Evolutionary conservation across 352 stramenopile genomes (phyloP), one percentile per base, ranked within the genome.

Genomic region (Globisporangium viniferum): DNA sequence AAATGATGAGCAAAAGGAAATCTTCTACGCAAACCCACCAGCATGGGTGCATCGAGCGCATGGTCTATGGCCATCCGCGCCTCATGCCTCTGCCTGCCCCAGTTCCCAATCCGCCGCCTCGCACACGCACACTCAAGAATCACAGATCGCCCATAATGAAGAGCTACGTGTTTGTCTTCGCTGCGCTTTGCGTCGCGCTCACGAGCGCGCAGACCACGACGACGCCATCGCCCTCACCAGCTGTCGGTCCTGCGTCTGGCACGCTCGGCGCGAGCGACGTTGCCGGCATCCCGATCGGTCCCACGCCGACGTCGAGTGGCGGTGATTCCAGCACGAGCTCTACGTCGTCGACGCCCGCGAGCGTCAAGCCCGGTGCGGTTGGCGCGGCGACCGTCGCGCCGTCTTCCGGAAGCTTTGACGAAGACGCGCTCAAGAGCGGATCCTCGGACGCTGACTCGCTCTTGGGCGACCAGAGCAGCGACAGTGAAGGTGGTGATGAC

Each of bases 211-310:
- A 67, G 60, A 46, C 36, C 2, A 57, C 46, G 24, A 51, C 33
- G 3, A 59, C 66, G 35, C 55, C 15, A 54, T 53, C 53, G 55
- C 64, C 33, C 18, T 64, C 59, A 62, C 62, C 57, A 58, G 56
- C 9, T 3, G 7, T 46, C 5, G 66, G 66, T 2, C 59, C 48
- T 18, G 55, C 48, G 51, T 59, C 46, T 44, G 69, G 64, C 33
- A 71, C 55, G 59, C 58, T 70, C 35, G 64, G 65, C 44, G 54
- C 46, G 20, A 74, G 61, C 58, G 44, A 57, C 41, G 71, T 70
- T 27, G 62, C 73, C 10, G 66, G 64, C 24, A 73, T 69, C 61
- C 36, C 72, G 29, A 62, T 68, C 36, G 46, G 27, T 1, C 69
- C 75, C n/a, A 65, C 64, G 55, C 72, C n/a, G 55, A 70, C 56